These are phyloP conservation scores for Neurospora sp. DNA, from an alignment of 2,329 filamentous ascomycete species.

Conservation along the genomic window DNA sequence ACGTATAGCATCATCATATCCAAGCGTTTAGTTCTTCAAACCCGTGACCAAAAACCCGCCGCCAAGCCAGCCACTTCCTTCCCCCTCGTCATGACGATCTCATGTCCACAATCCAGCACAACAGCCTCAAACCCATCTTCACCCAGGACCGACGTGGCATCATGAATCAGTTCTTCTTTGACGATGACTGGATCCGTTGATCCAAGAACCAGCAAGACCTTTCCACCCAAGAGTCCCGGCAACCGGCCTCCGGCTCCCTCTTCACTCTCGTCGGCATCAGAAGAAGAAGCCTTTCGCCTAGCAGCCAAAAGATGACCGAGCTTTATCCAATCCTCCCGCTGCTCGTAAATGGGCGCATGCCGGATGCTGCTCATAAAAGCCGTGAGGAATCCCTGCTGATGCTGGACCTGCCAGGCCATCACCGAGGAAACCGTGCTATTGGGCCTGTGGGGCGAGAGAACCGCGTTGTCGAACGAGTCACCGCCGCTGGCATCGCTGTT, in stretches of 20 bases:
- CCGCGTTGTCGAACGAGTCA: conserved; percentile 32
- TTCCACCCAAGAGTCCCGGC: conserved; percentile 30
- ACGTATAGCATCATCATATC: background rate
- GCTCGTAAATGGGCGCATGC: conserved; percentile 57
- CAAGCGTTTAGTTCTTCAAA: background rate
- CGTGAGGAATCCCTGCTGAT: conserved; percentile 57
- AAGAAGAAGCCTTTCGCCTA: conserved; percentile 22
- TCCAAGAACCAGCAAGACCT: conserved; percentile 57
- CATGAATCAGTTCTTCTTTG: conserved; percentile 52
- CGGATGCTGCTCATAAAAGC: conserved; percentile 64
- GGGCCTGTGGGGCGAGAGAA: conserved; percentile 41
- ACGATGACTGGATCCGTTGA: conserved; percentile 56
- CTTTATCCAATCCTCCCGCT: conserved; percentile 50
- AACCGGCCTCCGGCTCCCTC: conserved; percentile 17
- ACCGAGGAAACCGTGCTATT: conserved; percentile 49
- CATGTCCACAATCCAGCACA: conserved; percentile 55
- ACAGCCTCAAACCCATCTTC: conserved; percentile 45
- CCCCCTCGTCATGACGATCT: conserved; percentile 54
- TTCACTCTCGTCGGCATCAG: background rate
- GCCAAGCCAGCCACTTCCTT: conserved; percentile 41
- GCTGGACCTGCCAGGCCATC: conserved; percentile 58
- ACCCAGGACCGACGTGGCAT: conserved; percentile 48
- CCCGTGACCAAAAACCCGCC: conserved; percentile 24
- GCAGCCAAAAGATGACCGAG: conserved; percentile 40
- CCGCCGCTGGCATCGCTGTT: conserved; percentile 29